Conservation (phyloP, 2,329 filamentous ascomycete genomes). For the Tolypocladium amazonense region DNA sequence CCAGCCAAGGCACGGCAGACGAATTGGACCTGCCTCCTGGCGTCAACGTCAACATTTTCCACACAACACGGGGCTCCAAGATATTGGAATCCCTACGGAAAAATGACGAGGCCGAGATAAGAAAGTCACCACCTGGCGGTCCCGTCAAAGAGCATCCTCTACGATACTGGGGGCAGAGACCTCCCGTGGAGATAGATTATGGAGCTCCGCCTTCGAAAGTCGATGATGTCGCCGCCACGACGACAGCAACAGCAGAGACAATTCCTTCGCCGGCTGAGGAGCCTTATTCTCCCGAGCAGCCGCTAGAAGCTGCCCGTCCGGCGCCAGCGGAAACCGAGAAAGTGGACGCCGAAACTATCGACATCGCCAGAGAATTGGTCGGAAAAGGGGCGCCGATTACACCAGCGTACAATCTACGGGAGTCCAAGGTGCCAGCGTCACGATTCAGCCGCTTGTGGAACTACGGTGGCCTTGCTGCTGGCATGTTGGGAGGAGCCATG, state of each 20-base stretch:
- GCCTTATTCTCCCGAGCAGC: background rate
- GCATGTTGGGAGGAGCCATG: constrained; percentile 89
- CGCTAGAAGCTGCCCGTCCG: background rate
- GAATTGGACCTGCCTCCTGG: constrained; percentile 26
- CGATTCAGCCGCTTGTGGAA: constrained; percentile 86
- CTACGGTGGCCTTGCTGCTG: constrained; percentile 84
- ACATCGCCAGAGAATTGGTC: constrained; percentile 16
- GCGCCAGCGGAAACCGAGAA: background rate
- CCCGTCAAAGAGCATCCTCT: constrained; percentile 25
- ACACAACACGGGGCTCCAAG: constrained; percentile 32
- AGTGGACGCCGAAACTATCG: constrained; percentile 4
- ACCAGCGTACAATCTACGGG: constrained; percentile 58
- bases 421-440: constrained; percentile 84
- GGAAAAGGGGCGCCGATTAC: constrained; percentile 8
- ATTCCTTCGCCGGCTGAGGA: constrained; percentile 1
- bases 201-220: background rate
- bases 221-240: background rate
- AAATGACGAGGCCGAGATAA: constrained; percentile 6
- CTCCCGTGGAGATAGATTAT: constrained; percentile 9
- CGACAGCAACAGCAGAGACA: background rate
- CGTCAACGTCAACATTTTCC: constrained; percentile 37
- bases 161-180: constrained; percentile 20
- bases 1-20: constrained; percentile 7
- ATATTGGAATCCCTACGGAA: constrained; percentile 28
- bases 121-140: constrained; percentile 5